Base-by-base conservation (phyloP, 148 eudicot species). In the Rhododendron kiyosumense region DNA sequence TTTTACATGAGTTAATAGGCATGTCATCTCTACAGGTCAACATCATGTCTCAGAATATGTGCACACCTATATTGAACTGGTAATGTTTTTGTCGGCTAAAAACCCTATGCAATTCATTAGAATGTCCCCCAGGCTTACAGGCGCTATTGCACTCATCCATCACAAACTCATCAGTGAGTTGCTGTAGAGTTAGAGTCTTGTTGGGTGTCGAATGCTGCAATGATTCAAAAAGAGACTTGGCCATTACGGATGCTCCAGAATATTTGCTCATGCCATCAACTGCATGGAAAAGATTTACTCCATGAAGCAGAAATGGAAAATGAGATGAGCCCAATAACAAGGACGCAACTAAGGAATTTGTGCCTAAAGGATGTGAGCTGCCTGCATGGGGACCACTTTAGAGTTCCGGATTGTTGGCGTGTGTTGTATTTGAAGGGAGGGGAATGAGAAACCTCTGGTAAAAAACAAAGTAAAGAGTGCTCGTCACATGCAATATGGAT, bases 191-290 rank as follows among this genome's bases (percentile, higher is more conserved):
- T 85, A 90, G 87, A 87, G 83, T 86, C 87, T 85, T 86, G 90
- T 86, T 67, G 83, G 95, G 86, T 84, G 88, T 65, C 73, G 88
- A 86, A 81, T 86, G 85, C 63, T 91, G 91, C 88, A 86, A 85
- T 89, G 98, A 90, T 88, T 92, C 92, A 93, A 94, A 94, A 89
- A 96, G 94, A 89, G 98, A 93, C 93, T 91, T 93, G 93, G 98
- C 98, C 96, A 94, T 91, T 85, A 91, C 81, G 83, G 98, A 96
- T 90, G 91, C 95, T 96, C 93, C 95, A 89, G 91, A 92, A 75
- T 89, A 93, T 90, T 92, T 93, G 92, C 92, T 90, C 88, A 85
- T 87, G 91, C 90, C 95, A 89, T 88, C 95, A 92, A 90, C 98
- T 93, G 98, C 98, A 96, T 91, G 91, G 93, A 91, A 93, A 89